Evolutionary conservation across 148 eudicot genomes (phyloP), one percentile per base, ranked within the genome.

Genomic region (Nepenthes gracilis): DNA sequence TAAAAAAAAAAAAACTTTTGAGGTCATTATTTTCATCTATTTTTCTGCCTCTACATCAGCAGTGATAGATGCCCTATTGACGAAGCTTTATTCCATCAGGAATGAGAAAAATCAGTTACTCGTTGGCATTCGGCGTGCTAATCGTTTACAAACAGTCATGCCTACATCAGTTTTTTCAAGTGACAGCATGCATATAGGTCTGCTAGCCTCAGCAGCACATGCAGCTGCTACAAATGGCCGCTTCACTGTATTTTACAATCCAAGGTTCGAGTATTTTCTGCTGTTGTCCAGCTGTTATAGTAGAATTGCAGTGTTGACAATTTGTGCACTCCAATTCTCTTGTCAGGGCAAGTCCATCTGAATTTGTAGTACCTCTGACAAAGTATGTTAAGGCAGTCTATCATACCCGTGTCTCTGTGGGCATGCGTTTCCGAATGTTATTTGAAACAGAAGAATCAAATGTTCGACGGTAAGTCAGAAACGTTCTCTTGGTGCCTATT

Each of bases 361-460:
- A 85, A 69, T 85, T 85, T 74, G 84, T 85, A 35, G 77, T 85
- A 66, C 83, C 91, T 55, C 74, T 85, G 33, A 85, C 81, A 14
- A 85, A 82, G 74, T 85, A 82, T 66, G 85, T 75, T 8, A 85
- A 85, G 74, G 81, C 87, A n/a, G 85, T 82, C 55, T 80, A 80
- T 67, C 92, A 85, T 70, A 85, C 85, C 15, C 80, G 92, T 54
- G 81, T 85, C 60, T 80, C 92, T 66, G 87, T 85, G 36, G 92
- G 92, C 49, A 85, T 85, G 92, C 87, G 92, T 53, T 85, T 85
- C 60, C 74, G 92, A 65, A 85, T 85, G 92, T 75, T 85, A 34
- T 85, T 85, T 72, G 92, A 85, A 64, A 85, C 87, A 49, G 92
- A 85, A 69, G 92, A 85, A 63, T 85, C 92, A 62, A 85, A 83